These are phyloP conservation scores for Ophiognomonia clavigignenti-juglandacearum DNA, from an alignment of 2,329 filamentous ascomycete species.

Conservation along the genomic window DNA sequence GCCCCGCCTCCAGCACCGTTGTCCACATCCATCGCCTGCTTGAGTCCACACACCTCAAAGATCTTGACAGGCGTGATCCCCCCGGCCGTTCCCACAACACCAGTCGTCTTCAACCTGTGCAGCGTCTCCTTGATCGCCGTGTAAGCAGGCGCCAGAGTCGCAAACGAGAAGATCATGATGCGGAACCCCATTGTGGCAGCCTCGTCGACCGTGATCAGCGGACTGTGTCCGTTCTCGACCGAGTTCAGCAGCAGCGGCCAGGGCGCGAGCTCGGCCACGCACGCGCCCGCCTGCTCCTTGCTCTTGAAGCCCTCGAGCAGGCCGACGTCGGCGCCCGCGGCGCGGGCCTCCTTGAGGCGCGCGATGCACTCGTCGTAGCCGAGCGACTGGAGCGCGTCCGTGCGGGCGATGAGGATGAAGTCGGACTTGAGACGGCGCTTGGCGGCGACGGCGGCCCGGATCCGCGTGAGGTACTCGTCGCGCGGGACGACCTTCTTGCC, in stretches of 20 bases:
- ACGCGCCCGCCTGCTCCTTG: slow-evolving; percentile 29
- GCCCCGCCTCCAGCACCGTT: slow-evolving; percentile 17
- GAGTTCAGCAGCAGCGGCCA: slow-evolving; percentile 52
- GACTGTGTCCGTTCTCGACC: slow-evolving; percentile 52
- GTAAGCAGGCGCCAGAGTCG: slow-evolving; percentile 42
- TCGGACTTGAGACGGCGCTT: slow-evolving; percentile 34
- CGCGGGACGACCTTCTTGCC: slow-evolving; percentile 30
- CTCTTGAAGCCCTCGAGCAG: slow-evolving; percentile 46
- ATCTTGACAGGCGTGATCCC: slow-evolving; percentile 34
- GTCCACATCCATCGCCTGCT: slow-evolving; percentile 46
- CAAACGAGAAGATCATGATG: slow-evolving; percentile 53
- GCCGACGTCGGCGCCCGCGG: slow-evolving; percentile 46
- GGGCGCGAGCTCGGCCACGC: slow-evolving; percentile 42
- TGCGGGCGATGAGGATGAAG: slow-evolving; percentile 54
- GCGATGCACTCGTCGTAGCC: slow-evolving; percentile 47
- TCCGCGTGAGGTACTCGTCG: slow-evolving; percentile 24
- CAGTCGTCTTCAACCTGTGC: slow-evolving; percentile 31
- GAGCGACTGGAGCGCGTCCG: slow-evolving; percentile 46
- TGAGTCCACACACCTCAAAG: slow-evolving; percentile 48
- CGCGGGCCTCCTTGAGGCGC: slow-evolving; percentile 39
- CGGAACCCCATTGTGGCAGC: slow-evolving; percentile 52
- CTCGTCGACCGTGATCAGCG: slow-evolving; percentile 45
- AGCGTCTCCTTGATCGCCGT: slow-evolving; percentile 34
- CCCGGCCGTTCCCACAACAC: slow-evolving; percentile 34
- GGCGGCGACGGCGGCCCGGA: slow-evolving; percentile 27